Evolutionary conservation across 805 yeast genomes (phyloP).

Genomic region (Phaffomyces thermotolerans): DNA sequence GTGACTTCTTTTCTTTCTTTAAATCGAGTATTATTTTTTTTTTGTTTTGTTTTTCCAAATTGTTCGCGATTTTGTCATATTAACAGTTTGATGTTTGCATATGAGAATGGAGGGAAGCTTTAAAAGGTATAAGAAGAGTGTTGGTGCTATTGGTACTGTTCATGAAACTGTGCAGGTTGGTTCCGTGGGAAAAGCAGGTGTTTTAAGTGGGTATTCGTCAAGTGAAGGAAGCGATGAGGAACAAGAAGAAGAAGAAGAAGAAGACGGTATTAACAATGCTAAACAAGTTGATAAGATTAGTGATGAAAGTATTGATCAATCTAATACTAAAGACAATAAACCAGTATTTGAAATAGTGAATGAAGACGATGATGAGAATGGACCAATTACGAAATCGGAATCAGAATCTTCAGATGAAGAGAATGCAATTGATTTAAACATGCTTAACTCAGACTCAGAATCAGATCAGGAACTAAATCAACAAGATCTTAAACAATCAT

Average conservation of each 20-base stretch:
- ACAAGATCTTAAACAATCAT: slow-evolving; percentile 12
- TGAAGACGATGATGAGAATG: background rate
- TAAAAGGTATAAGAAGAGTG: too few relatives aligned
- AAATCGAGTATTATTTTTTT: background rate
- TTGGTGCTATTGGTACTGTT: too few relatives aligned
- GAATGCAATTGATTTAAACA: slow-evolving; percentile 17
- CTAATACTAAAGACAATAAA: background rate
- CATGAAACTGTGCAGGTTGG: too few relatives aligned
- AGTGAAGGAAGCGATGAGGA: slow-evolving; percentile 13
- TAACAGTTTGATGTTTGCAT: too few relatives aligned
- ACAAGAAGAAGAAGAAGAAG: background rate
- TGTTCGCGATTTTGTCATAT: too few relatives aligned
- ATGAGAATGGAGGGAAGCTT: too few relatives aligned
- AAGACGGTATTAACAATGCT: too few relatives aligned
- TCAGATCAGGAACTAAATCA: background rate
- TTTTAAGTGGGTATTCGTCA: slow-evolving; percentile 16
- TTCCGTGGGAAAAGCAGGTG: background rate
- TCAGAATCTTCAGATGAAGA: slow-evolving; percentile 14
- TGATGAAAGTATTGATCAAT: background rate
- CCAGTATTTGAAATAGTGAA: slow-evolving; percentile 13
- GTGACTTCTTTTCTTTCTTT: background rate
- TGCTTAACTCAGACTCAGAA: slow-evolving; percentile 5
- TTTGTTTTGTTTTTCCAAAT: too few relatives aligned
- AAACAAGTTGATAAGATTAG: too few relatives aligned
- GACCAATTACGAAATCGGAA: too few relatives aligned